These are phyloP conservation scores for Pezicula radicicola DNA, from an alignment of 2,329 filamentous ascomycete genomes.

Conservation along the genomic window DNA sequence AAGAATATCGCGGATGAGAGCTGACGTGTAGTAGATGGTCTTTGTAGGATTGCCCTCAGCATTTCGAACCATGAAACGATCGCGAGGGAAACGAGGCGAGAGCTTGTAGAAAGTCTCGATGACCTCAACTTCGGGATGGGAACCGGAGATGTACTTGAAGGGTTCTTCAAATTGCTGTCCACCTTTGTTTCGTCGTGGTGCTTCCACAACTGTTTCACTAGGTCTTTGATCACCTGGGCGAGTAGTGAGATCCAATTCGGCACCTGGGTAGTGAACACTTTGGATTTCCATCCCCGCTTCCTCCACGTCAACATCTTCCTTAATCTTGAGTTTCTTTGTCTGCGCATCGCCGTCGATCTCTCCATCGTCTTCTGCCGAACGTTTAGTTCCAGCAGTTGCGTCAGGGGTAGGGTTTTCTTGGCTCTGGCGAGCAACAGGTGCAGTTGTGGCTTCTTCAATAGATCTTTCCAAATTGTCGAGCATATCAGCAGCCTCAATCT, in stretches of 20 bases:
- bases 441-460: conserved; percentile 22
- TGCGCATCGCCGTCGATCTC: conserved; percentile 15
- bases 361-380: conserved; percentile 31
- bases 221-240: conserved; percentile 18
- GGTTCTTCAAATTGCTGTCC: conserved; percentile 71
- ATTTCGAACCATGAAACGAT: conserved; percentile 96
- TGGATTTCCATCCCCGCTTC: conserved; percentile 21
- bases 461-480: conserved; percentile 19
- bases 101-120: conserved; percentile 86
- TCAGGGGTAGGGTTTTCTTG: conserved; percentile 19
- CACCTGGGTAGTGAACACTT: conserved; percentile 29
- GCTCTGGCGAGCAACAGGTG: conserved; percentile 28
- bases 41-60: conserved; percentile 83
- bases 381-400: conserved; percentile 28
- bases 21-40: conserved; percentile 94
- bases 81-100: conserved; percentile 78
- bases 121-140: conserved; percentile 71
- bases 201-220: conserved; percentile 10
- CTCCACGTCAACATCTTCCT: conserved; percentile 20
- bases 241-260: conserved; percentile 24
- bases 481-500: conserved; percentile 27
- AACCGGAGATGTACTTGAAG: conserved; percentile 81
- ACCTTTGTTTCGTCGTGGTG: conserved; percentile 31
- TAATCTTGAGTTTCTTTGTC: conserved; percentile 47
- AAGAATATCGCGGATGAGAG: conserved; percentile 80